Evolutionary conservation across 106 monocot species (phyloP).

Genomic region (Xerophyta viscosa): DNA sequence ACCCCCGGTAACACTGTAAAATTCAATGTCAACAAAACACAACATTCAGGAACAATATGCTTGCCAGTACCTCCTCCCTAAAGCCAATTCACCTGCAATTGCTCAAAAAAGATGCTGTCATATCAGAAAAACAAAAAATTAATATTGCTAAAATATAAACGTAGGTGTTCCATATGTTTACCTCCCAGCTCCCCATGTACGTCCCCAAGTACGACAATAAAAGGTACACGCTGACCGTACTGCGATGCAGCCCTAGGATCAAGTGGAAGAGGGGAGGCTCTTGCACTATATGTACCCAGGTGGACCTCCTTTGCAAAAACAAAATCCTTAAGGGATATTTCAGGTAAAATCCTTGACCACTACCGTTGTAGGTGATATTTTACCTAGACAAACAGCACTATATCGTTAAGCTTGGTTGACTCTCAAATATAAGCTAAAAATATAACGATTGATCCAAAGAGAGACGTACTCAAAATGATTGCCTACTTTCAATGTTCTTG

Average conservation of each 20-base stretch:
- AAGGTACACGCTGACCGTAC: conserved; percentile 82
- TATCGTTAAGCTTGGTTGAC: no score
- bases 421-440: neutral
- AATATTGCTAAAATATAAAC: no score
- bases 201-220: conserved; percentile 90
- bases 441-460: neutral
- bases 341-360: conserved; percentile 72
- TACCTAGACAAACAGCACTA: conserved; percentile 31
- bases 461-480: no score
- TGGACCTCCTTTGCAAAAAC: conserved; percentile 95
- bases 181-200: conserved; percentile 89
- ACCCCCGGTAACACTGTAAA: no score
- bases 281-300: conserved; percentile 63
- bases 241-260: conserved; percentile 74
- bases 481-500: conserved; percentile 60
- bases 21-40: no score
- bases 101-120: no score
- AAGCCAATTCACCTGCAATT: no score
- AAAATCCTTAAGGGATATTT: conserved; percentile 81
- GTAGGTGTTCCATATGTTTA: conserved; percentile 71
- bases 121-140: no score
- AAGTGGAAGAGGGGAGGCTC: conserved; percentile 51
- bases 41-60: no score
- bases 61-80: no score
- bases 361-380: conserved; percentile 78